A percentile compares a stretch with the other conserved stretches of the same genome.
These are phyloP conservation scores for Rickenella mellea DNA, from an alignment of 768 basidiomycete species.

Conservation along the genomic window DNA sequence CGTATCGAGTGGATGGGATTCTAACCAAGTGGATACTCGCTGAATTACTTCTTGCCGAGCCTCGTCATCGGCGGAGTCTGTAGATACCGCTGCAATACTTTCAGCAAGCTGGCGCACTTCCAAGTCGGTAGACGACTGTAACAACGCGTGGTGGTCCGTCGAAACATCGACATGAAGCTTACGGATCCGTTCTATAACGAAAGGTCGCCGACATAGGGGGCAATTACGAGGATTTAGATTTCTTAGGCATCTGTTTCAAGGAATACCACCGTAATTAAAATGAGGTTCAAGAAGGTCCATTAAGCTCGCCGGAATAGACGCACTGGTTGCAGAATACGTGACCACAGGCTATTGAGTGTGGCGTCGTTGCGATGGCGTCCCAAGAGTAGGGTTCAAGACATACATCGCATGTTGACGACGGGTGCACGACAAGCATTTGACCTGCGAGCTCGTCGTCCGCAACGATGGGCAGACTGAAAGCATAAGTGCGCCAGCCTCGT, in stretches of 20 bases:
- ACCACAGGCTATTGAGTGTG: constrained; percentile 68
- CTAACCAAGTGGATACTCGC: too few species aligned
- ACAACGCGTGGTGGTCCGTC: not conserved
- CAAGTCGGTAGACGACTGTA: not conserved
- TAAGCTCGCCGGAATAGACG: constrained; percentile 19
- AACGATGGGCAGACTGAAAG: too few species aligned
- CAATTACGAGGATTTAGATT: not conserved
- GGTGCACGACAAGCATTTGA: constrained; percentile 52
- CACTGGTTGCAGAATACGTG: constrained; percentile 67
- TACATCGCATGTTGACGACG: constrained; percentile 67
- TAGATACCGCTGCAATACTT: not conserved
- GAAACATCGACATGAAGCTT: not conserved
- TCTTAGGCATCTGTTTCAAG: not conserved
- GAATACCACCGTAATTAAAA: too few species aligned
- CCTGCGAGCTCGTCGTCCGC: too few species aligned
- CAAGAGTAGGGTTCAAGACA: constrained; percentile 59
- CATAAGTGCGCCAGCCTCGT: too few species aligned
- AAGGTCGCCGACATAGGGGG: not conserved
- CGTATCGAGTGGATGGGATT: too few species aligned
- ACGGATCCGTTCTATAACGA: not conserved
- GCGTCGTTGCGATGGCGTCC: constrained; percentile 38
- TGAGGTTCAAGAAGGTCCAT: not conserved
- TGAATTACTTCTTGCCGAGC: too few species aligned
- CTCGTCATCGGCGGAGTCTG: not conserved
- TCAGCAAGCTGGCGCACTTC: not conserved